These are phyloP conservation scores for Pythium sukuiense DNA, from an alignment of 352 stramenopile genomes.

Conservation along the genomic window DNA sequence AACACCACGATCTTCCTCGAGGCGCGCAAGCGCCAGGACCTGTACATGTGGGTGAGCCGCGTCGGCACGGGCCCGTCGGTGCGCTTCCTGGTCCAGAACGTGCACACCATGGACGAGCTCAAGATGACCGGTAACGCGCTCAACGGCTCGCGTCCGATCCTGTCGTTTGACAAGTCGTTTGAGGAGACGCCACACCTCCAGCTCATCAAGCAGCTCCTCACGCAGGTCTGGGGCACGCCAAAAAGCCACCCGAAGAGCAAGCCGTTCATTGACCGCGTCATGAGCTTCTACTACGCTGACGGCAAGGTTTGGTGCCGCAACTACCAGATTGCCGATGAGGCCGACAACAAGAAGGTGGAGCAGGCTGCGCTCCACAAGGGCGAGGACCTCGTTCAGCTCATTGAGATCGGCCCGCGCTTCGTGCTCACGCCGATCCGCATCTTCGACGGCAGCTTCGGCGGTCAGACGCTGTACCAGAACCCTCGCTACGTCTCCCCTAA, in stretches of 20 bases:
- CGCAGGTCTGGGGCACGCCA: constrained; percentile 94
- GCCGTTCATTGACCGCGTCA: constrained; percentile 99
- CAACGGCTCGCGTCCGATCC: constrained; percentile 94
- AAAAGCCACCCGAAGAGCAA: constrained; percentile 99
- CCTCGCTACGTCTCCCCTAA: constrained; percentile 97
- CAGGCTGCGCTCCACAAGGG: constrained; percentile 78
- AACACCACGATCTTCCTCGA: constrained; percentile 97
- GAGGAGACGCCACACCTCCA: constrained; percentile 90
- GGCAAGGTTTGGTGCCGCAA: constrained; percentile 98
- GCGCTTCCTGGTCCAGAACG: constrained; percentile 99
- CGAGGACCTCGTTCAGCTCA: constrained; percentile 93
- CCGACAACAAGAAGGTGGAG: constrained; percentile 92
- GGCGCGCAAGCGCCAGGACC: constrained; percentile 96
- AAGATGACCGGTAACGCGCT: constrained; percentile 99
- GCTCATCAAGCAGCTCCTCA: constrained; percentile 97
- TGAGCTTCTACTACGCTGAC: constrained; percentile 95
- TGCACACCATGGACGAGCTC: constrained; percentile 99
- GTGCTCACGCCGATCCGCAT: constrained; percentile 98
- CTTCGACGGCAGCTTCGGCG: constrained; percentile 98
- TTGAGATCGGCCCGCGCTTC: constrained; percentile 99
- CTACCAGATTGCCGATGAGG: constrained; percentile 92
- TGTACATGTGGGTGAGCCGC: constrained; percentile 98
- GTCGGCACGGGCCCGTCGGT: constrained; percentile 94
- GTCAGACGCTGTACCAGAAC: constrained; percentile 98
- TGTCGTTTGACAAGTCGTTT: constrained; percentile 97